phyloP scores from a whole-genome alignment of 1,139 yeast species.

The Sugiyamaella grinbergsii region DNA sequence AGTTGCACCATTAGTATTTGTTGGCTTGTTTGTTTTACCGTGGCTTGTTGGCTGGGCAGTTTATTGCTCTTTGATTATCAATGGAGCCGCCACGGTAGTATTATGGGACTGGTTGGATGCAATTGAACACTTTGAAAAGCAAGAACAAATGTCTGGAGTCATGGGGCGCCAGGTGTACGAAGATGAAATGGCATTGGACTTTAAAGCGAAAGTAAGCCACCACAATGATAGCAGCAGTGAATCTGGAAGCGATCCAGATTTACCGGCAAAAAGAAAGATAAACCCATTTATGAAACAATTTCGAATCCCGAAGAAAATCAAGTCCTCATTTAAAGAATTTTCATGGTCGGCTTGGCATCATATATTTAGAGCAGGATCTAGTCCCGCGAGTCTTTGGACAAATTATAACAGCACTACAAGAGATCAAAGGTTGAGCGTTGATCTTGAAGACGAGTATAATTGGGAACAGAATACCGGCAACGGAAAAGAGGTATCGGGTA shows the following conservation, averaged over 20 bases:
- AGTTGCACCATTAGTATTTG: conserved; percentile 70
- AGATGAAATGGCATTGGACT: conserved; percentile 23
- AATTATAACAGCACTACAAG: conserved; percentile 13
- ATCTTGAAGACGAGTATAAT: not conserved
- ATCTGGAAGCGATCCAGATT: not conserved
- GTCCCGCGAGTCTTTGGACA: conserved; percentile 22
- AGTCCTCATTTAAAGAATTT: conserved; percentile 4
- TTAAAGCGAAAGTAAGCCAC: not conserved
- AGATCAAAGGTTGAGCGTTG: conserved; percentile 3
- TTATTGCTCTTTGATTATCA: conserved; percentile 64
- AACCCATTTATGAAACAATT: not conserved
- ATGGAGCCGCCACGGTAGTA: conserved; percentile 53
- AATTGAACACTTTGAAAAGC: conserved; percentile 59
- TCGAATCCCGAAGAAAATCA: not conserved
- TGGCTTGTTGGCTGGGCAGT: conserved; percentile 78
- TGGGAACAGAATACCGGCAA: not conserved
- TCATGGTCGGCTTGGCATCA: conserved; percentile 14
- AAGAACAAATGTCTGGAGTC: conserved; percentile 75
- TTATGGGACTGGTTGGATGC: conserved; percentile 94
- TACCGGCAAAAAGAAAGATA: not conserved
- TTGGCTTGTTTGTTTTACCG: conserved; percentile 64
- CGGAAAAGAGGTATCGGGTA: not conserved
- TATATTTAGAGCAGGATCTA: conserved; percentile 14
- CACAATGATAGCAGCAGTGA: not conserved
- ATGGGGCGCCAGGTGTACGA: conserved; percentile 56